Evolutionary conservation across 2,329 filamentous ascomycete genomes (phyloP).

Genomic region (Beauveria scarabaeidicola): DNA sequence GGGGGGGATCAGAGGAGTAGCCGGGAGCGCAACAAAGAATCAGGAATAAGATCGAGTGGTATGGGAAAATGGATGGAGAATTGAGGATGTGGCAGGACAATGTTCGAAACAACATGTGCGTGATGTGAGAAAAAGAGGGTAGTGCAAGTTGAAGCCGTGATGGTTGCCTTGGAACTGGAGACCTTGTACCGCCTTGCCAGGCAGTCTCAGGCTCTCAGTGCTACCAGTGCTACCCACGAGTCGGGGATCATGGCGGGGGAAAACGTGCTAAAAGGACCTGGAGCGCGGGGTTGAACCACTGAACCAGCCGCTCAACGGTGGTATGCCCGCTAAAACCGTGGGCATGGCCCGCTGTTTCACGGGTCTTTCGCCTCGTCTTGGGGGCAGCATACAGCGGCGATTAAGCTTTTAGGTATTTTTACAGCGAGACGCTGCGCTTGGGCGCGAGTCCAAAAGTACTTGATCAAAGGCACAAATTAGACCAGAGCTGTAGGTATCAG

Average conservation of each 20-base stretch:
- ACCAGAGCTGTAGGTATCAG: no score
- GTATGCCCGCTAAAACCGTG: no score
- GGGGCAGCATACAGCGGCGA: no score
- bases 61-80: neutral
- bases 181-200: neutral
- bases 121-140: neutral
- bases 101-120: neutral
- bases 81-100: neutral
- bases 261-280: neutral
- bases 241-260: neutral
- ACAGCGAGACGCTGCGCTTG: no score
- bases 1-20: neutral
- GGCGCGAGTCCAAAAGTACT: no score
- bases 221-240: neutral
- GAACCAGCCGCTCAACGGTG: neutral
- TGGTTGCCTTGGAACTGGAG: neutral
- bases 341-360: no score
- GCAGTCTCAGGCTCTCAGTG: no score
- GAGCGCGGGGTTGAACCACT: neutral
- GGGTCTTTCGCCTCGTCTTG: no score
- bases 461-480: no score
- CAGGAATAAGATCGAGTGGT: neutral
- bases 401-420: no score
- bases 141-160: neutral
- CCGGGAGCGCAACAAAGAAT: neutral